A percentile compares a stretch with the other conserved stretches of the same genome.
These are phyloP conservation scores for Tricholoma hemisulphureum DNA, from an alignment of 768 basidiomycete genomes.

Conservation along the genomic window DNA sequence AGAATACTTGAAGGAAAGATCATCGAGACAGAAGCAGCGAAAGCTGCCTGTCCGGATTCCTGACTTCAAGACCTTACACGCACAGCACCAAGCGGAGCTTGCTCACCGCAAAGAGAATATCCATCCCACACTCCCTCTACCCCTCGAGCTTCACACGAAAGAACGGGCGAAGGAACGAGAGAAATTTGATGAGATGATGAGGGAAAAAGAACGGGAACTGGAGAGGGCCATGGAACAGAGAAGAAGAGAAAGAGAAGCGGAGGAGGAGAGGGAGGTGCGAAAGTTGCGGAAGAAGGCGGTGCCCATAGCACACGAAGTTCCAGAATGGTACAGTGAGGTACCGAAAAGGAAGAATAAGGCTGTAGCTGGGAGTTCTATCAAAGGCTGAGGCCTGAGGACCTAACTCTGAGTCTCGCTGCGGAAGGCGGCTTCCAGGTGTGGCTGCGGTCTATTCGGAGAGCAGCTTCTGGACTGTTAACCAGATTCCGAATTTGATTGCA, in stretches of 20 bases:
- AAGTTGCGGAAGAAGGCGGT: slow-evolving; percentile 63
- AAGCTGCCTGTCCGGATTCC: slow-evolving; percentile 30
- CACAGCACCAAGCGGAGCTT: slow-evolving; percentile 43
- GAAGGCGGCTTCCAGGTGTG: not conserved
- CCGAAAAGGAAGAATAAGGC: slow-evolving; percentile 50
- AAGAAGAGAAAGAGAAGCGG: slow-evolving; percentile 45
- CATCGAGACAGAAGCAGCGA: slow-evolving; percentile 16
- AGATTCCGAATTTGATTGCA: not conserved
- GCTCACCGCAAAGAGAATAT: slow-evolving; percentile 47
- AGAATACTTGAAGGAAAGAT: slow-evolving; percentile 32
- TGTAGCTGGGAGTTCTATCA: slow-evolving; percentile 9
- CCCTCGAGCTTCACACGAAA: slow-evolving; percentile 52
- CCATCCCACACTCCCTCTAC: slow-evolving; percentile 46
- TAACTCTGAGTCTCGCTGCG: not conserved
- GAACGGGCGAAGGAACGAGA: slow-evolving; percentile 59
- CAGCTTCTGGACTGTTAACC: not conserved
- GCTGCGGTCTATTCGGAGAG: not conserved
- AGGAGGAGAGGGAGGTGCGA: slow-evolving; percentile 59
- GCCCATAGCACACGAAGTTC: slow-evolving; percentile 68
- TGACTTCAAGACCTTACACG: slow-evolving; percentile 55
- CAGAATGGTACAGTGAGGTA: slow-evolving; percentile 73
- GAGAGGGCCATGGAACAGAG: slow-evolving; percentile 46
- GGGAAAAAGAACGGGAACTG: slow-evolving; percentile 55
- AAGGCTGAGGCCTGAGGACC: not conserved
- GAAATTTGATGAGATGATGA: slow-evolving; percentile 58